phyloP scores from a whole-genome alignment of 192 early-diverging fungal genomes.

The Backusella sp. region DNA sequence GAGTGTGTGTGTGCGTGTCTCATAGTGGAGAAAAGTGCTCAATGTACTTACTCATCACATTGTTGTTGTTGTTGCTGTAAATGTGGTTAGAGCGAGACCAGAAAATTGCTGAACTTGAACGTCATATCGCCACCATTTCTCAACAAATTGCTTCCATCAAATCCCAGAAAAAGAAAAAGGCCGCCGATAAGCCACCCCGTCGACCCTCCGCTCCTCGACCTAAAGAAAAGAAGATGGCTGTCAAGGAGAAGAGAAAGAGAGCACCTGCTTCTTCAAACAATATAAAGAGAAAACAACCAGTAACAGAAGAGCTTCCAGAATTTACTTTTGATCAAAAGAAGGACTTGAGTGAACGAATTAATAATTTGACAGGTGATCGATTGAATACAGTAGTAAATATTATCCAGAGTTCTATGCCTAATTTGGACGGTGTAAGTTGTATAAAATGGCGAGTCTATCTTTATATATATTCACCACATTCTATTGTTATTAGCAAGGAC shows the following conservation, averaged over 20 bases:
- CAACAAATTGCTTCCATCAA: constrained; percentile 23
- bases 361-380: constrained; percentile 54
- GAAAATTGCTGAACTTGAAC: constrained; percentile 21
- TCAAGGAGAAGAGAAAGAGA: background rate
- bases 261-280: background rate
- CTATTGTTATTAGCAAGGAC: constrained; percentile 33
- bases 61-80: background rate
- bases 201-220: background rate
- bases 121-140: constrained; percentile 14
- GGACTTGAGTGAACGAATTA: constrained; percentile 70
- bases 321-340: constrained; percentile 82
- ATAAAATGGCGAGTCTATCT: background rate
- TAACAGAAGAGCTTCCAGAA: constrained; percentile 29
- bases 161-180: constrained; percentile 2
- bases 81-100: background rate
- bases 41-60: too few relatives aligned
- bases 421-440: constrained; percentile 48
- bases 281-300: background rate
- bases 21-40: background rate
- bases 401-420: constrained; percentile 59
- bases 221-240: constrained; percentile 7
- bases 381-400: constrained; percentile 65
- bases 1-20: background rate
- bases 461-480: background rate
- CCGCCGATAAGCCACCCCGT: constrained; percentile 17